Evolutionary conservation across 2,329 filamentous ascomycete species (phyloP).

Genomic region (Aspergillus melleus): DNA sequence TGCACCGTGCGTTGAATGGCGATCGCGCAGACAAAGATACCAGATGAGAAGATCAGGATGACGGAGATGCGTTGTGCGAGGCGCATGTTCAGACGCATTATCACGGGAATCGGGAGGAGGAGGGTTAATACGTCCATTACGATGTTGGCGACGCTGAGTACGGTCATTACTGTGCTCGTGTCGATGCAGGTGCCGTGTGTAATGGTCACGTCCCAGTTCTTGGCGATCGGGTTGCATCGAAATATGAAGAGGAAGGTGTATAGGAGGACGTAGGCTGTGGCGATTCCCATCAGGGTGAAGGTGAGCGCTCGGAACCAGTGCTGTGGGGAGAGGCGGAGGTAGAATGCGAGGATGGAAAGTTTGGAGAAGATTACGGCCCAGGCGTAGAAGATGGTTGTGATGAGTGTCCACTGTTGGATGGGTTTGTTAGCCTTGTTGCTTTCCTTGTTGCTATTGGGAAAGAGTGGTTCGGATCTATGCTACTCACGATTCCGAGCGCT

Average conservation of each 20-base stretch:
- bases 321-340: constrained; percentile 28
- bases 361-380: constrained; percentile 16
- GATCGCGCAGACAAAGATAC: not conserved
- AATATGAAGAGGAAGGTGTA: constrained; percentile 9
- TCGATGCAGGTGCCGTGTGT: not conserved
- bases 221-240: constrained; percentile 1
- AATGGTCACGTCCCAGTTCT: not conserved
- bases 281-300: constrained; percentile 17
- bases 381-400: constrained; percentile 2
- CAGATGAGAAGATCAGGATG: not conserved
- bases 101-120: not conserved
- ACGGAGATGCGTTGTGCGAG: not conserved
- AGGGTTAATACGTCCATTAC: not conserved
- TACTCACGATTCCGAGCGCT: not conserved
- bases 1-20: not conserved
- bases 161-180: constrained; percentile 1
- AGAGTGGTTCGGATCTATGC: not conserved
- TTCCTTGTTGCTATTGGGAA: not conserved
- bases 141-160: constrained; percentile 1
- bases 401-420: constrained; percentile 9
- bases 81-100: not conserved
- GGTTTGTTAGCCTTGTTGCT: not conserved
- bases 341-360: constrained; percentile 30
- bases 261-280: constrained; percentile 7
- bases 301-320: constrained; percentile 16